Base-by-base conservation (phyloP, 805 yeast genomes). In the Candida tibetensis region DNA sequence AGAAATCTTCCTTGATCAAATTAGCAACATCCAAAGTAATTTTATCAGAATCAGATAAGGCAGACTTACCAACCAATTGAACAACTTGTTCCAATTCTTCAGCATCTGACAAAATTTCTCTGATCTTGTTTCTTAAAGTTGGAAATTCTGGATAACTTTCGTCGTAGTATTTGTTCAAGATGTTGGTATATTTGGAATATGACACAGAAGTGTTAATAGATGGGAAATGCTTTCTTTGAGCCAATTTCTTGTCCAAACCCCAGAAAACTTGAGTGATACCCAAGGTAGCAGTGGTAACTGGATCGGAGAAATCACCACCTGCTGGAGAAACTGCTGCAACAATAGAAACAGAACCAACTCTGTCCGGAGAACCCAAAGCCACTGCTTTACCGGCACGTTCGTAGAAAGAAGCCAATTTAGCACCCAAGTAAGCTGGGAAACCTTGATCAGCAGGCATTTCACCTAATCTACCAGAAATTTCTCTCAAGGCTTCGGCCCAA, bases 391-490 rank as follows among this genome's bases (percentile, higher is more conserved):
- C 99, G 32, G 99, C 99, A 75, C 99, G 88, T 74, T 93, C 99
- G 70, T 93, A 93, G 80, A 93, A 93, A 40, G 98, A 91, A 41
- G 99, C 98, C 57, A 93, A 79, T 65, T 93, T 93, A 37, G 99
- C 96, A 74, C 99, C 99, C 65, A 93, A 77, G 66, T 93, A 93
- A 36, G 99, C 99, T 45, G 99, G 99, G 93, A 90, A 93, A 76
- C 99, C 99, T 76, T 95, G 99, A 72, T 93, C 99, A 46, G 99
- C 99, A 63, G 99, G 99, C 99, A 93, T 93, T 77, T 93, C 99
- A 72, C 99, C 99, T 66, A 93, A 77, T 79, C 99, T 95, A 79
- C 99, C 99, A 37, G 98, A 90, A 65, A 93, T 85, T 79, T 93
- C 99, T 83, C 99, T 90, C 64, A 93, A 78, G 46, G 99, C 99